phyloP scores from a whole-genome alignment of 306 rosid genomes.

The Vigna nakashimae region DNA sequence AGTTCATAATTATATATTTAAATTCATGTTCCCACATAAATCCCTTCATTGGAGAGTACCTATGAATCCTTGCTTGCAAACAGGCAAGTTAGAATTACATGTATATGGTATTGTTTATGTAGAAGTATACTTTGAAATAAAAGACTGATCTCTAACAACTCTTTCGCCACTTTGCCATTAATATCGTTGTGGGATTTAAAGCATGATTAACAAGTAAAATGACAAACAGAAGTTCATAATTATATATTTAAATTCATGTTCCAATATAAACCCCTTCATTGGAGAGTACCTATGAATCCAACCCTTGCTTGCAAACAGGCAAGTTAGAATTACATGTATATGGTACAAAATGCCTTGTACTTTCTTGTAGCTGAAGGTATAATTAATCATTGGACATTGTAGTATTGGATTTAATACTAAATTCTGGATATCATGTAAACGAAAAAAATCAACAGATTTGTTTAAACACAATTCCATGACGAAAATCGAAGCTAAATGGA shows the following conservation, averaged over 20 bases:
- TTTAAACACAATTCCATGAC: constrained; percentile 40
- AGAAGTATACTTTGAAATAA: not conserved
- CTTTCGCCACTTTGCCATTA: not conserved
- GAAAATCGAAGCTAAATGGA: constrained; percentile 43
- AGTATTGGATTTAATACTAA: constrained; percentile 33
- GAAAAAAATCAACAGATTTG: constrained; percentile 44
- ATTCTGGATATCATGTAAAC: constrained; percentile 37
- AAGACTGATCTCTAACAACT: too few species aligned
- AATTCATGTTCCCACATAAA: constrained; percentile 29
- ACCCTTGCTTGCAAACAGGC: constrained; percentile 37
- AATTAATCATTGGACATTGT: constrained; percentile 32
- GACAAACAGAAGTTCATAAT: constrained; percentile 1
- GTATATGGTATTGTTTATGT: constrained; percentile 16
- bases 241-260: constrained; percentile 24
- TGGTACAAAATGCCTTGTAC: constrained; percentile 44
- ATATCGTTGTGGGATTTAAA: not conserved
- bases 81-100: constrained; percentile 30
- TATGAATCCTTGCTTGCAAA: constrained; percentile 42
- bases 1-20: constrained; percentile 11
- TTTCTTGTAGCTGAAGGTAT: constrained; percentile 45
- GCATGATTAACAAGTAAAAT: constrained; percentile 20
- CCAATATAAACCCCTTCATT: constrained; percentile 36
- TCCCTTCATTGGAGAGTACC: constrained; percentile 30
- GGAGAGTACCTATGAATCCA: constrained; percentile 27
- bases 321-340: constrained; percentile 35